phyloP scores from a whole-genome alignment of 2,329 filamentous ascomycete species.

The Xylaria sp. region DNA sequence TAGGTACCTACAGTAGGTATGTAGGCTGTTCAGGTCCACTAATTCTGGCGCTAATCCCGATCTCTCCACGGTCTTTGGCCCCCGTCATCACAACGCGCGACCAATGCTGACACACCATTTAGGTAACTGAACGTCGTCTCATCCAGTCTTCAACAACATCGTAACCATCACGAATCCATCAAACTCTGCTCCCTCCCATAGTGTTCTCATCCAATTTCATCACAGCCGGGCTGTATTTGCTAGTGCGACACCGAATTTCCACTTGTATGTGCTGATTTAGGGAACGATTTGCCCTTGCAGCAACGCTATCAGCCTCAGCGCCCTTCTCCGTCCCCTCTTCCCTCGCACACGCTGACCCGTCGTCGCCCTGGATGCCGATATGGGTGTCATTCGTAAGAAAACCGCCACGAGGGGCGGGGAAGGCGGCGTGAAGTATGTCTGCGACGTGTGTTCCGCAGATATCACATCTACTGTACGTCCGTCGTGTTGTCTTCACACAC shows the following conservation, averaged over 20 bases:
- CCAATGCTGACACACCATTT: not conserved
- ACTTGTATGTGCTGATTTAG: not conserved
- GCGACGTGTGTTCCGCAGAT: slow-evolving; percentile 95
- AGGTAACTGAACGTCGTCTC: slow-evolving; percentile 8
- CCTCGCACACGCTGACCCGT: not conserved
- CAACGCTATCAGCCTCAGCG: not conserved
- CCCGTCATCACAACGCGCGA: not conserved
- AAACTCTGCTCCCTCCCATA: not conserved
- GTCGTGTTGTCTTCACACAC: slow-evolving; percentile 50
- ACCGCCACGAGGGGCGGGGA: slow-evolving; percentile 86
- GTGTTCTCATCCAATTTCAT: slow-evolving; percentile 5
- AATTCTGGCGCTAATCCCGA: not conserved
- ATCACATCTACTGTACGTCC: slow-evolving; percentile 91
- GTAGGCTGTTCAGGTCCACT: not conserved
- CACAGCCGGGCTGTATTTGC: not conserved
- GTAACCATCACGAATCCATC: slow-evolving; percentile 5
- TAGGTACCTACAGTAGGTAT: not conserved
- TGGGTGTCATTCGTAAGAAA: slow-evolving; percentile 98
- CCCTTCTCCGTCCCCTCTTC: not conserved
- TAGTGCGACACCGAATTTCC: not conserved
- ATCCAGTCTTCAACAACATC: slow-evolving; percentile 1
- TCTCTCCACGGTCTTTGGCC: not conserved
- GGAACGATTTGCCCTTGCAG: not conserved
- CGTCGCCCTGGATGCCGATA: slow-evolving; percentile 54
- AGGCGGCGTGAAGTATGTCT: slow-evolving; percentile 93